phyloP scores from a whole-genome alignment of 345 rosid genomes.

The Pugionium cornutum region DNA sequence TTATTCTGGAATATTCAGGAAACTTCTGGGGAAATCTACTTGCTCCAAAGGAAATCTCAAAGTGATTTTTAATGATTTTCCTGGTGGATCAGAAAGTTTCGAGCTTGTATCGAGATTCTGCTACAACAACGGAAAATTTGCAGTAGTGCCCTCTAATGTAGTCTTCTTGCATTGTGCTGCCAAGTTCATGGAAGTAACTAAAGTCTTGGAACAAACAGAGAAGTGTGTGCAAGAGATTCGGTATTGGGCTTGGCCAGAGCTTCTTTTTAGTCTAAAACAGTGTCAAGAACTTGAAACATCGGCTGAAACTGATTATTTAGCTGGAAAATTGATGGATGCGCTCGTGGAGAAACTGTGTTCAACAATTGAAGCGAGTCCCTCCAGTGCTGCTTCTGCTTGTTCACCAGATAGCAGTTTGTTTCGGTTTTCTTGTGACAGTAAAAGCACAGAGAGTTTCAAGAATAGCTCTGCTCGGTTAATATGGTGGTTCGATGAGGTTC shows the following conservation, averaged over 20 bases:
- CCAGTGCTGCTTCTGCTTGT: conserved; percentile 61
- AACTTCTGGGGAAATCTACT: conserved; percentile 60
- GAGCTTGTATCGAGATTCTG: conserved; percentile 81
- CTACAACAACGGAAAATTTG: conserved; percentile 59
- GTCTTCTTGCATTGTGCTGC: conserved; percentile 65
- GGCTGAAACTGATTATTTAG: conserved; percentile 42
- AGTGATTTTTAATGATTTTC: conserved; percentile 82
- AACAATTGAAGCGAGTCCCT: conserved; percentile 68
- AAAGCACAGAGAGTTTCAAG: conserved; percentile 87
- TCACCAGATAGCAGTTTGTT: conserved; percentile 75
- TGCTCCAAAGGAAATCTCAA: conserved; percentile 49
- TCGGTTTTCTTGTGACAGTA: conserved; percentile 74
- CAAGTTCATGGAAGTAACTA: conserved; percentile 70
- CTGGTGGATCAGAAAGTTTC: conserved; percentile 76
- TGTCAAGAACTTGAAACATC: conserved; percentile 57
- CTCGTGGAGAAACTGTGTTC: conserved; percentile 57
- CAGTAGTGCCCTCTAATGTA: conserved; percentile 58
- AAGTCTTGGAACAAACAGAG: conserved; percentile 56
- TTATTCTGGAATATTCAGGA: conserved; percentile 65
- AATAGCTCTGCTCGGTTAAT: conserved; percentile 48
- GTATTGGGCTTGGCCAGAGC: conserved; percentile 82
- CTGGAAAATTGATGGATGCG: conserved; percentile 60
- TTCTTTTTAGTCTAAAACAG: conserved; percentile 64
- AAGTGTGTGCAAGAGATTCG: conserved; percentile 64
- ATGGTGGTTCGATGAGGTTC: conserved; percentile 94